Conservation (phyloP, 2,329 filamentous ascomycete species). For the Sarocladium brachiariae region DNA sequence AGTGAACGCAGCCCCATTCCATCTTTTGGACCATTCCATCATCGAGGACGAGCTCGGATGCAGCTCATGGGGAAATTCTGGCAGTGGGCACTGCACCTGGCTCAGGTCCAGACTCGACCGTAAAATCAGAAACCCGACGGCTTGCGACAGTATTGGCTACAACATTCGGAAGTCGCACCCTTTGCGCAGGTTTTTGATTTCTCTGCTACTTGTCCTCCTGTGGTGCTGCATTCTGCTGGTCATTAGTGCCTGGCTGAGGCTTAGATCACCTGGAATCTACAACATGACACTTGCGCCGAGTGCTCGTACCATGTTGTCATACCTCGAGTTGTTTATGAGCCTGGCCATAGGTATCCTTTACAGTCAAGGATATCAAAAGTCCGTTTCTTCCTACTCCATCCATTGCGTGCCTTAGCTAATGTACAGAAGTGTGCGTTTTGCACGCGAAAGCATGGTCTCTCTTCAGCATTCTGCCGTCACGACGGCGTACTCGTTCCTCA, state of each 20-base stretch:
- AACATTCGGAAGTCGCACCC: not conserved
- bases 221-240: not conserved
- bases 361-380: not conserved
- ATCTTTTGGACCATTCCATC: not conserved
- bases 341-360: not conserved
- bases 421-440: conserved; percentile 12
- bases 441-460: conserved; percentile 13
- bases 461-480: conserved; percentile 13
- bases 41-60: not conserved
- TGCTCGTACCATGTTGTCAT: not conserved
- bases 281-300: not conserved
- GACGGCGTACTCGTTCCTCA: conserved; percentile 18
- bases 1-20: not conserved
- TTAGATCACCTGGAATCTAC: not conserved
- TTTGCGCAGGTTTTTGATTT: not conserved
- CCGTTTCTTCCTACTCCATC: not conserved
- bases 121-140: conserved; percentile 15
- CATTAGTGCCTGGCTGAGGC: not conserved
- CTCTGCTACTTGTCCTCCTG: not conserved
- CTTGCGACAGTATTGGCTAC: conserved; percentile 15
- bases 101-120: conserved; percentile 17
- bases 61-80: not conserved
- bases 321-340: not conserved
- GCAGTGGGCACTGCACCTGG: not conserved
- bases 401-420: conserved; percentile 12